These are phyloP conservation scores for Houttuynia cordata DNA, from an alignment of 164 flowering plant genomes.

Conservation along the genomic window DNA sequence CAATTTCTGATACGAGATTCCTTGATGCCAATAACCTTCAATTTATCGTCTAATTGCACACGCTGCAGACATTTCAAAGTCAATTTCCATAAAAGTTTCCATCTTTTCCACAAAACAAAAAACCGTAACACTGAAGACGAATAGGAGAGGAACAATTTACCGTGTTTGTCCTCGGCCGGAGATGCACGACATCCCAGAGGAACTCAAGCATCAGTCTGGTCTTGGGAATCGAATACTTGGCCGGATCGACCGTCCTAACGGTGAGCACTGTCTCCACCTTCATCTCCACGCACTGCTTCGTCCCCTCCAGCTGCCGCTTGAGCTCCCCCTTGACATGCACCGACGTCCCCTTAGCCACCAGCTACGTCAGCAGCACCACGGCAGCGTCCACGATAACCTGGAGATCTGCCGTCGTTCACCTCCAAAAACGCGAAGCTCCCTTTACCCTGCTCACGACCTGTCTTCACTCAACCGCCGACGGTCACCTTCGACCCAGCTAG, in stretches of 20 bases:
- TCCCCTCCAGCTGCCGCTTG: slow-evolving; percentile 63
- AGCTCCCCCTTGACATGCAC: slow-evolving; percentile 57
- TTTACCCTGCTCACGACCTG: slow-evolving; percentile 79
- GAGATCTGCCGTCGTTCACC: slow-evolving; percentile 71
- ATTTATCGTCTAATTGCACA: no score
- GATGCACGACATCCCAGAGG: slow-evolving; percentile 61
- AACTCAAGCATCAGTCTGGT: slow-evolving; percentile 66
- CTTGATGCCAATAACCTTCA: no score
- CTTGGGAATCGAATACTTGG: slow-evolving; percentile 71
- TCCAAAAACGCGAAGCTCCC: slow-evolving; percentile 79
- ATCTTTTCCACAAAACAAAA: not conserved
- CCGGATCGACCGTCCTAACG: slow-evolving; percentile 66
- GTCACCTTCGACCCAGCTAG: slow-evolving; percentile 45
- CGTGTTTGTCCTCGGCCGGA: slow-evolving; percentile 76
- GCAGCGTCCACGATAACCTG: slow-evolving; percentile 67
- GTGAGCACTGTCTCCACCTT: slow-evolving; percentile 47
- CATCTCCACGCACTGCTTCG: slow-evolving; percentile 76
- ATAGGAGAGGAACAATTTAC: slow-evolving; percentile 18
- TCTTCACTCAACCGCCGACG: slow-evolving; percentile 90
- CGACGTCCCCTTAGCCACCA: slow-evolving; percentile 71
- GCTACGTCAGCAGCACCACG: slow-evolving; percentile 30
- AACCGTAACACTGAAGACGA: not conserved
- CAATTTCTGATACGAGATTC: no score
- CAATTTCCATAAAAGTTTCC: not conserved
- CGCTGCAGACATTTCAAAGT: no score